These are phyloP conservation scores for Cadophora sp. DNA, from an alignment of 2,329 filamentous ascomycete species.

Conservation along the genomic window DNA sequence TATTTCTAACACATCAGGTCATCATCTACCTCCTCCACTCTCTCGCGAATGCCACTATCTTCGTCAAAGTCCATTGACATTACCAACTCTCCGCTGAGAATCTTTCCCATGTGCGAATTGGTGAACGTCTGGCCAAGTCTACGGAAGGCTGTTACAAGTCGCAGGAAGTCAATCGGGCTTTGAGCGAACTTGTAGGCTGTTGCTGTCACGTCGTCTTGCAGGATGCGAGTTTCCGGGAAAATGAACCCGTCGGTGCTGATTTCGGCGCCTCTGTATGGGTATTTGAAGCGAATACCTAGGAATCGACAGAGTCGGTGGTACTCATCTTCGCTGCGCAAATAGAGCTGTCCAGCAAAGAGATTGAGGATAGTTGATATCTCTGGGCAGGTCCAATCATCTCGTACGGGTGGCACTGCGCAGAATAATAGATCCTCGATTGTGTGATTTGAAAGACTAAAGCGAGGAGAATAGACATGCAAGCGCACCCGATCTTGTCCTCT, in stretches of 20 bases:
- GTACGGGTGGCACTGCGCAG: constrained; percentile 48
- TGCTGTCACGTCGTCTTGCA: constrained; percentile 19
- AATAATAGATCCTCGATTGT: constrained; percentile 56
- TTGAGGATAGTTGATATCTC: constrained; percentile 57
- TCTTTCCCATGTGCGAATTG: constrained; percentile 54
- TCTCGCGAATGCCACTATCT: constrained; percentile 1
- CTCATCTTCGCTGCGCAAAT: constrained; percentile 59
- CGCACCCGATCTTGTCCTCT: constrained; percentile 44
- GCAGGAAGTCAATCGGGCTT: constrained; percentile 52
- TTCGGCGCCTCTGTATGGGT: constrained; percentile 23
- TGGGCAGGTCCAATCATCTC: constrained; percentile 33
- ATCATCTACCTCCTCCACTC: constrained; percentile 8
- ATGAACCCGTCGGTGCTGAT: constrained; percentile 48
- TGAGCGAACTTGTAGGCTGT: constrained; percentile 43
- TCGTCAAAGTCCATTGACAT: constrained; percentile 12
- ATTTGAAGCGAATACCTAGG: constrained; percentile 54
- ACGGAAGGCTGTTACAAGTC: constrained; percentile 46
- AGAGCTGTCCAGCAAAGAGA: constrained; percentile 72
- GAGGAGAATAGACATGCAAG: constrained; percentile 60
- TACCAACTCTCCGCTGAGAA: constrained; percentile 49
- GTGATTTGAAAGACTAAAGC: constrained; percentile 47
- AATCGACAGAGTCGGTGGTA: constrained; percentile 60
- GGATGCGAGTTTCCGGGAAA: constrained; percentile 16
- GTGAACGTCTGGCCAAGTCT: constrained; percentile 49
- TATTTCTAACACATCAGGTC: too few species aligned